Evolutionary conservation across 257 asterid species (phyloP).

Genomic region (Leonotis leonurus): DNA sequence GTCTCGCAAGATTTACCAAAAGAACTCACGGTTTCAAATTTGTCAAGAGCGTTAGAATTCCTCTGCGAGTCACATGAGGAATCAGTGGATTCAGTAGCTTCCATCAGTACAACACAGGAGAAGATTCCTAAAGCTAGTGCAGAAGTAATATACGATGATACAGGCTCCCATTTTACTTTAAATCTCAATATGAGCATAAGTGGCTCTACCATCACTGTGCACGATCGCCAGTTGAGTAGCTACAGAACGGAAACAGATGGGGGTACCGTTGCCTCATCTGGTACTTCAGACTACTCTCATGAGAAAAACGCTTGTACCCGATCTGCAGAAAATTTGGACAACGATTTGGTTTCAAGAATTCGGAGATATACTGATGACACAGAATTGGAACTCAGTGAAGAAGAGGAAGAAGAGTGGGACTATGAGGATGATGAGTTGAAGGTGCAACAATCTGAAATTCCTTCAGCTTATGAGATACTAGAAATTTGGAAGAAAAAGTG

Average conservation of each 20-base stretch:
- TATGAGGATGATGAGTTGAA: constrained; percentile 32
- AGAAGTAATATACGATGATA: background rate
- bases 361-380: constrained; percentile 10
- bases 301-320: background rate
- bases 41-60: constrained; percentile 47
- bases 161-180: constrained; percentile 1
- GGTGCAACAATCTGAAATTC: constrained; percentile 34
- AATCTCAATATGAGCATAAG: background rate
- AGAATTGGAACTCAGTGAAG: constrained; percentile 15
- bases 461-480: constrained; percentile 68
- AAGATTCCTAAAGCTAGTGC: constrained; percentile 9
- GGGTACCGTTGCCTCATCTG: constrained; percentile 9
- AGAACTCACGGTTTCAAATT: constrained; percentile 48
- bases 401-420: constrained; percentile 14
- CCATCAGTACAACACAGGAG: background rate
- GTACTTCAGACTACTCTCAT: background rate
- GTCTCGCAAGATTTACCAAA: constrained; percentile 26
- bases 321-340: constrained; percentile 15
- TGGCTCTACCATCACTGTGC: background rate
- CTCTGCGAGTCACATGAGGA: constrained; percentile 32
- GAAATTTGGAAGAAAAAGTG: constrained; percentile 57
- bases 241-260: constrained; percentile 10
- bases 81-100: constrained; percentile 8
- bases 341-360: constrained; percentile 9
- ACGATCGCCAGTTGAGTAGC: background rate